Evolutionary conservation across 352 stramenopile species (phyloP), one percentile per base, ranked within the genome.

Genomic region (Plasmopara halstedii): DNA sequence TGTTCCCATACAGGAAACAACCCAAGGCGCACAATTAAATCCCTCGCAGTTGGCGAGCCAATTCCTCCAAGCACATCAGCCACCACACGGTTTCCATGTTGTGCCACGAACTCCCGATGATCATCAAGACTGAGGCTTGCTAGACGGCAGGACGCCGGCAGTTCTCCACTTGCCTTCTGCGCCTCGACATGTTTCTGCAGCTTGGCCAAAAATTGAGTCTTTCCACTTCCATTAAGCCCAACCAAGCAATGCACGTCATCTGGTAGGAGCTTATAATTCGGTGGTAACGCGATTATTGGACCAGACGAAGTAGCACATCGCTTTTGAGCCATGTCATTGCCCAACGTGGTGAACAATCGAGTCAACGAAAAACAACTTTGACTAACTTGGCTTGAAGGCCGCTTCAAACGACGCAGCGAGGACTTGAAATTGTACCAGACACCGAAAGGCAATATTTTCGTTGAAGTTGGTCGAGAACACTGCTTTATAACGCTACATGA

Each of bases 11-110:
- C 67, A 0, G 83, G 84, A 50, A 81, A 97, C n/a, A 97, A 64
- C 11, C 91, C 91, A 23, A 97, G 75, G n/a, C 87, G 65, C 15
- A 97, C 86, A 17, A 95, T 83, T 11, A 97, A 53, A 50, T 96
- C 92, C 38, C 91, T 66, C 5, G 88, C 85, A 8, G 75, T 59
- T 51, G 70, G 58, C 20, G 79, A 77, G 40, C 78, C 53, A 55
- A 90, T 56, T 42, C 83, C 63, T 32, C 85, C 70, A 46, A 92
- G 54, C 46, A 90, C 53, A 56, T 94, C 63, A 0, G 66, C 66
- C 6, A 88, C 70, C 17, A 82, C 62, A n/a, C 59, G 56, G 4
- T 78, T 47, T 21, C 78, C 68, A 48, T 86, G 53, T 18, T 73
- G 19, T 9, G 60, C 47, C 9, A 97, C 65, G 21, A 97, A 83